Evolutionary conservation across 164 flowering plant genomes (phyloP), one percentile per base, ranked within the genome.

Genomic region (Piper longum): DNA sequence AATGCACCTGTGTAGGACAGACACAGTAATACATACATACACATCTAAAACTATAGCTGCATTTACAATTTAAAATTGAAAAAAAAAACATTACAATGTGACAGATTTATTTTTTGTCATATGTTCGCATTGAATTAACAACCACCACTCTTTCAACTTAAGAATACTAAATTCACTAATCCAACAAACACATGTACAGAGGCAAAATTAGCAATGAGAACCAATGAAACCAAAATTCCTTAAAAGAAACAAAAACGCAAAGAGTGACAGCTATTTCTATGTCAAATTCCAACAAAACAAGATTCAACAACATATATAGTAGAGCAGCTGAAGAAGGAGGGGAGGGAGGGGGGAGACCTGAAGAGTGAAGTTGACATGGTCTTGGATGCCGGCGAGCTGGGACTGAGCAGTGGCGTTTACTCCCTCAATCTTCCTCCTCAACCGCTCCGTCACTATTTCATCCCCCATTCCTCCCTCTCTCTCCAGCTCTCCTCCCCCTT

Each of bases 281-380:
- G 41, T 8, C 14, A 40, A 13, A 41, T 26, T 9, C 5, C 13
- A 4, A 7, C n/a, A 40, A 26, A 59, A 26, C 40, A 16, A 12
- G 14, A 59, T 9, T 26, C 54, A 7, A 54, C 16, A 3, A 54
- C 17, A 4, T 18, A 54, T 58, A 14, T 19, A 39, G 60, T 5
- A 41, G 17, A 16, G 54, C 4, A 12, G 57, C 43, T 51, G 52
- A 8, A 5, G 7, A 5, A 41, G 66, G 43, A 42, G 5, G 2
- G 45, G 12, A 45, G 41, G 19, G 41, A 16, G 62, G 43, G 57
- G 14, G 61, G 3, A 54, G 18, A 93, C 97, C 96, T 90, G 99
- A 56, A 93, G 95, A 52, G 91, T 88, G 84, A 87, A 93, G 79
- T 88, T 88, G 80, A 93, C 86, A 64, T 88, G 92, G 71, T 93